Conservation (phyloP, 2,329 filamentous ascomycete species). For the Dothidotthia symphoricarpi region DNA sequence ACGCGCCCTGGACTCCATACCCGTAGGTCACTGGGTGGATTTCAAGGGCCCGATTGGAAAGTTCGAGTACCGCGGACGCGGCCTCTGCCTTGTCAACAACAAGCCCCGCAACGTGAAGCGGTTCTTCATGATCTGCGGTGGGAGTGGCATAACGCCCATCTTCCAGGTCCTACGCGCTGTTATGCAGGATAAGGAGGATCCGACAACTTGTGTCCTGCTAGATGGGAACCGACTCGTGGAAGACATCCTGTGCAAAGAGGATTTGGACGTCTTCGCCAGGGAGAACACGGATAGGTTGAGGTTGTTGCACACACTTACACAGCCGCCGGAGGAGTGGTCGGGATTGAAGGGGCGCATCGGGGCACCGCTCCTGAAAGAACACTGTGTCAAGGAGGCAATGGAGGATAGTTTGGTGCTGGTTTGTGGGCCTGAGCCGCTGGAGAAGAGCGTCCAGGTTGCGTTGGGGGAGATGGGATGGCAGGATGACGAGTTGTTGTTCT, state of each 20-base stretch:
- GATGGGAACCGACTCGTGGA: conserved; percentile 74
- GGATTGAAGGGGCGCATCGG: conserved; percentile 69
- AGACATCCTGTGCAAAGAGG: conserved; percentile 76
- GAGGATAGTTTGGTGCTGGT: conserved; percentile 64
- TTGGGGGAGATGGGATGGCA: conserved; percentile 66
- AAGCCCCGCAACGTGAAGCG: conserved; percentile 58
- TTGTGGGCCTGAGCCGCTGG: conserved; percentile 75
- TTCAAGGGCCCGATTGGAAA: conserved; percentile 88
- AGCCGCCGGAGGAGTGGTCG: conserved; percentile 63
- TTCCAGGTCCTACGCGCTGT: conserved; percentile 78
- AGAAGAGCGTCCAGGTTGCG: conserved; percentile 61
- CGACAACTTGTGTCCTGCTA: conserved; percentile 68
- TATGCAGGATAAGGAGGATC: conserved; percentile 61
- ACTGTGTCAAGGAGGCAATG: conserved; percentile 50
- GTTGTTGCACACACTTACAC: conserved; percentile 68
- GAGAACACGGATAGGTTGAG: conserved; percentile 58
- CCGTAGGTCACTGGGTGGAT: conserved; percentile 70
- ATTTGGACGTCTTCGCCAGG: conserved; percentile 64
- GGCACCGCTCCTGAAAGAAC: conserved; percentile 59
- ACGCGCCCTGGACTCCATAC: conserved; percentile 69
- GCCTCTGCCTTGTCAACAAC: conserved; percentile 61
- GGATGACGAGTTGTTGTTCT: conserved; percentile 72
- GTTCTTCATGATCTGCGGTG: conserved; percentile 85
- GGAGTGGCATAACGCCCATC: conserved; percentile 89
- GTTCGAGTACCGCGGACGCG: conserved; percentile 73